Conservation (phyloP, 768 basidiomycete species). For the Hericium rajendrae region DNA sequence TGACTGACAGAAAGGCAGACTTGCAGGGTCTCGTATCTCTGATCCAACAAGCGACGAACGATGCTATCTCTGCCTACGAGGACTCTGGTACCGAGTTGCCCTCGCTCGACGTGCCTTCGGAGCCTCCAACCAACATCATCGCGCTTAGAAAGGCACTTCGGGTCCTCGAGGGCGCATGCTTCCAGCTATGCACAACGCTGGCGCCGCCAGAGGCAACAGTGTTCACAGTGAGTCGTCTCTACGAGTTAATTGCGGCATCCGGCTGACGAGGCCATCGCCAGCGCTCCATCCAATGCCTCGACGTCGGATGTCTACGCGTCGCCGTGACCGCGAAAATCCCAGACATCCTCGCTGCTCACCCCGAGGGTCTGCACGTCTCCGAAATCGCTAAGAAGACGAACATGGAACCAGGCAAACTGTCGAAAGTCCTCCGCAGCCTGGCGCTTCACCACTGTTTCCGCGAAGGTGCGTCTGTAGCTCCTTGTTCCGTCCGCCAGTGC, state of each 20-base stretch:
- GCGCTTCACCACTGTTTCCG: slow-evolving; percentile 22
- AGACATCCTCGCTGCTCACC: slow-evolving; percentile 18
- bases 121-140: neutral
- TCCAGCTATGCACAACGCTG: neutral
- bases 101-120: neutral
- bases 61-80: neutral
- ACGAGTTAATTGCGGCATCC: no score
- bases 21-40: neutral
- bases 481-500: neutral
- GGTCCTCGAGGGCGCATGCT: slow-evolving; percentile 1
- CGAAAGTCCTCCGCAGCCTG: slow-evolving; percentile 22
- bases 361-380: slow-evolving; percentile 20
- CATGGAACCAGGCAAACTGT: slow-evolving; percentile 21
- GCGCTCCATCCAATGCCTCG: slow-evolving; percentile 10
- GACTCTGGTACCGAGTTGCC: neutral
- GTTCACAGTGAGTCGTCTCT: no score
- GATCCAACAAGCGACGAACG: neutral
- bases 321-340: slow-evolving; percentile 19
- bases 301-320: slow-evolving; percentile 20
- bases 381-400: slow-evolving; percentile 18
- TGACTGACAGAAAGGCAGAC: neutral
- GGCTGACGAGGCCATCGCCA: neutral
- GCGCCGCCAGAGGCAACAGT: neutral
- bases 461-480: slow-evolving; percentile 16
- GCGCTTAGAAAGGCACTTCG: neutral